Base-by-base conservation (phyloP, 2,329 filamentous ascomycete genomes). In the Diplocarpon mali region DNA sequence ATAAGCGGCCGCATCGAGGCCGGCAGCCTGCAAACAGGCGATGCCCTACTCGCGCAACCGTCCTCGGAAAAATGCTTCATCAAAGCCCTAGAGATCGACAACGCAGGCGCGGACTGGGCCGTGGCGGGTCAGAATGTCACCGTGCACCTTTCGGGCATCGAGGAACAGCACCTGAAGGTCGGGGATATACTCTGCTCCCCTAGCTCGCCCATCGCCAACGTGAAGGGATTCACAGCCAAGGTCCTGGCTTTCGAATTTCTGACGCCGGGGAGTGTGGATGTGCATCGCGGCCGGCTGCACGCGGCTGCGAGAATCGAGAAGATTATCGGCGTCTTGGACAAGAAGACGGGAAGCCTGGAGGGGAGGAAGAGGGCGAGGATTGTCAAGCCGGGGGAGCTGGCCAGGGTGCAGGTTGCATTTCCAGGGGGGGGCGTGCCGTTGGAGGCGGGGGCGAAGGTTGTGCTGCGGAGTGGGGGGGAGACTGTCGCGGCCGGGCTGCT, bases 91-190 rank as follows among this genome's bases (percentile, higher is more conserved):
- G 81, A 92, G 61, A 73, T 88, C 9, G 83, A 90, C 60, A 73
- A 78, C 16, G 76, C 84, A 40, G 67, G 75, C 1, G 76, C 73
- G 11, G 88, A 95, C 48, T 98, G 88, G 87, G 87, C 85, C 0
- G 88, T 95, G 12, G 89, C 90, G 1, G 90, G 90, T 1, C 87
- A 96, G 59, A 94, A 92, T 48, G 78, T 85, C 13, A 82, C 80
- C 0, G 68, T 98, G n/a, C 83, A 93, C 53, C 72, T 98, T 39
- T 73, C 78, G 8, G 83, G 90, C 53, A 87, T 95, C 59, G 90
- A 96, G 56, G 76, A 85, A 0, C 75, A 85, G 13, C 83, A 95
- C 57, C 73, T 98, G 9, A 77, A 79, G 37, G 73, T 84, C 7
- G 92, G 92, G 15, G 89, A 96, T 59, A 83, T 96, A 14, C 66